A percentile compares a stretch with the other conserved stretches of the same genome.
phyloP scores from a whole-genome alignment of 225 moss, liverwort and hornwort genomes.

The Neckera pumila region DNA sequence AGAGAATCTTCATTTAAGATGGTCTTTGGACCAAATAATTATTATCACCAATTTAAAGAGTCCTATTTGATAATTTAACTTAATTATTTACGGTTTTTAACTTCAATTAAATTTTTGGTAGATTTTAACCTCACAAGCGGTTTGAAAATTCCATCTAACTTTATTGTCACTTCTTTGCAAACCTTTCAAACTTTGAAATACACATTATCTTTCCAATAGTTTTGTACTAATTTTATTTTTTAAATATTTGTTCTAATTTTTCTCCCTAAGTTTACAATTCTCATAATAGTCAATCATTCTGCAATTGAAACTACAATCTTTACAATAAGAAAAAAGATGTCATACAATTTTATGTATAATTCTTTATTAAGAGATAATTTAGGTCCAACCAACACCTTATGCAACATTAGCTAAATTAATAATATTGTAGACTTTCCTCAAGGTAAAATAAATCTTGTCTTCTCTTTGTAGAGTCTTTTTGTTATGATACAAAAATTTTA shows the following conservation, averaged over 20 bases:
- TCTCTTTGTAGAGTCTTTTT: too few species aligned
- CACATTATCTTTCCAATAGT: background rate
- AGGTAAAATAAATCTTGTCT: too few species aligned
- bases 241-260: background rate
- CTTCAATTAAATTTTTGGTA: too few species aligned
- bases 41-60: background rate
- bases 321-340: too few species aligned
- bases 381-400: too few species aligned
- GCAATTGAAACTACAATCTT: background rate
- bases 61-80: background rate
- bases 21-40: background rate
- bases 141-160: background rate
- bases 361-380: background rate
- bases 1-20: accelerated
- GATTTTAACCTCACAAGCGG: accelerated
- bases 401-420: too few species aligned
- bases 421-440: background rate
- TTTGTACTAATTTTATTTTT: too few species aligned
- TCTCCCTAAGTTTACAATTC: background rate
- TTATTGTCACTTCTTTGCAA: background rate
- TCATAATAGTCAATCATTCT: background rate
- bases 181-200: background rate
- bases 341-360: background rate
- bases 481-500: background rate
- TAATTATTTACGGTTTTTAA: background rate